Conservation (phyloP, 2,329 filamentous ascomycete genomes). For the Aspergillus transmontanensis region DNA sequence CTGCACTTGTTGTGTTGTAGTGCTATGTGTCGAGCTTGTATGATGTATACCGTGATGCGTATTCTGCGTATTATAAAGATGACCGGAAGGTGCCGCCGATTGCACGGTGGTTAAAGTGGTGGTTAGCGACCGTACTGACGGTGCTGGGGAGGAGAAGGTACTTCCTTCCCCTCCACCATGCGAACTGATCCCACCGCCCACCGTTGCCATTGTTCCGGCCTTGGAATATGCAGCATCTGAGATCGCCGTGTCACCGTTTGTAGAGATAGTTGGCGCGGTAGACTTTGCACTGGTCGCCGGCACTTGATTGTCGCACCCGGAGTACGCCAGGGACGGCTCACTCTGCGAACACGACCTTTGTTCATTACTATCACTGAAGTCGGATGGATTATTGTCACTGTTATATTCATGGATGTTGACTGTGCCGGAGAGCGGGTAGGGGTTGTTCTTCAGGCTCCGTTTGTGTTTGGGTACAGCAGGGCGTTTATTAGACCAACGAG, state of each 20-base stretch:
- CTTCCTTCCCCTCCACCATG: slow-evolving; percentile 69
- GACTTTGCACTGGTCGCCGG: slow-evolving; percentile 70
- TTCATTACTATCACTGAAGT: slow-evolving; percentile 55
- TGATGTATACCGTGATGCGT: slow-evolving; percentile 34
- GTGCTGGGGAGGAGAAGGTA: slow-evolving; percentile 67
- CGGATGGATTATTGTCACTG: slow-evolving; percentile 48
- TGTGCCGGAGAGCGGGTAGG: slow-evolving; percentile 82
- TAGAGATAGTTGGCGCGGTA: slow-evolving; percentile 78
- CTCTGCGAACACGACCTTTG: slow-evolving; percentile 59
- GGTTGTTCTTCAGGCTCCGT: slow-evolving; percentile 72
- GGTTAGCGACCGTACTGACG: slow-evolving; percentile 66
- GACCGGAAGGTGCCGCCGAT: slow-evolving; percentile 58
- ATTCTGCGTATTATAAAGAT: slow-evolving; percentile 41
- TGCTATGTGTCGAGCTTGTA: slow-evolving; percentile 40
- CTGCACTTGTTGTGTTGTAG: slow-evolving; percentile 47
- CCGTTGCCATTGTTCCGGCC: slow-evolving; percentile 70
- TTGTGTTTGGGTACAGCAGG: slow-evolving; percentile 47
- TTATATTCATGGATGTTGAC: slow-evolving; percentile 48
- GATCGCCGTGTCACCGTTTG: slow-evolving; percentile 73
- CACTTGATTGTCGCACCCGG: slow-evolving; percentile 61
- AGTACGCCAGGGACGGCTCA: slow-evolving; percentile 63
- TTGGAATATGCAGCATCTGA: slow-evolving; percentile 79
- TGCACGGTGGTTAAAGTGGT: slow-evolving; percentile 69
- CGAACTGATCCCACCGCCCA: slow-evolving; percentile 65
- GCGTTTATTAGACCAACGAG: slow-evolving; percentile 44